Evolutionary conservation across 192 early-diverging fungal species (phyloP), one percentile per base, ranked within the genome.

Genomic region (Spizellomyces sp.): DNA sequence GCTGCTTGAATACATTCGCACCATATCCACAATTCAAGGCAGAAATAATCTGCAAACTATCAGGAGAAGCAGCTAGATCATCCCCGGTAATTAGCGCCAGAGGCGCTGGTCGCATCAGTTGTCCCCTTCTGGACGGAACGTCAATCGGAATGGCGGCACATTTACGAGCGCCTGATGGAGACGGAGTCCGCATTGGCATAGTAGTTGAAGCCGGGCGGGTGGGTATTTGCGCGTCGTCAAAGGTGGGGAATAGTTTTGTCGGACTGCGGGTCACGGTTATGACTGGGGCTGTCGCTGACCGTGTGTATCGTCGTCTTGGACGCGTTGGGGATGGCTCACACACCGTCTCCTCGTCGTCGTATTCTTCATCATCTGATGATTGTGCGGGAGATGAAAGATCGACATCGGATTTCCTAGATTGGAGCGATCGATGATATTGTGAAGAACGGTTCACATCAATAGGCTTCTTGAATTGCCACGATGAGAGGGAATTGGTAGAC

Each of bases 61-160:
- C 69, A 14, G 69, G 69, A 45, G 69, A 70, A 41, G 69, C 69
- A 12, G 69, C 69, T 15, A 70, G 50, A 46, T 70, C 69, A 9
- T n/a, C 36, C 6, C 69, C 45, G 19, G 14, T 70, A 43, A 70
- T 70, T 21, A 60, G 36, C 8, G 43, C 10, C 59, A 70, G 45
- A 19, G 57, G 22, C 43, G 57, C 21, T 10, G 69, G 69, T 14
- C 58, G 58, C 69, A 70, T 70, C 6, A 70, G 59, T 19, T 43
- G 15, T 14, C 45, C 45, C 43, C 50, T 44, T 44, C 59, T 60
- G 43, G 7, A 21, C 12, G 63, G 63, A 4, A 65, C 63, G 45
- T 65, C 63, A 12, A 65, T 46, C 6, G 63, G 44, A 6, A n/a
- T 54, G 22, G 65, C 65, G 48, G 65, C 45, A 45, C 48, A 52